Conservation (phyloP, 2,329 filamentous ascomycete species). For the Pochonia chlamydosporia region DNA sequence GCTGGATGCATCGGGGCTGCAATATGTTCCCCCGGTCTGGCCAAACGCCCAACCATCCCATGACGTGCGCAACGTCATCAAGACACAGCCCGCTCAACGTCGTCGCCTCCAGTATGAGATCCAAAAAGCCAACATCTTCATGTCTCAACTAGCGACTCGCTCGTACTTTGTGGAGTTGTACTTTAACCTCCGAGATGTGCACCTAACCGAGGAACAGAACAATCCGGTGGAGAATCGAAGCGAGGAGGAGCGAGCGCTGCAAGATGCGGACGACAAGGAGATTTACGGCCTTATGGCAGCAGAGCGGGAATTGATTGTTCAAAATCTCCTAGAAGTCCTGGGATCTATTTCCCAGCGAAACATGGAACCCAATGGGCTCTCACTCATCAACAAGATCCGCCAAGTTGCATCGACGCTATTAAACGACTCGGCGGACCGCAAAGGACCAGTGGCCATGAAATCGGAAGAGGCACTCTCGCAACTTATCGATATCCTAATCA, state of each 20-base stretch:
- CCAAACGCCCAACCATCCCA: constrained; percentile 39
- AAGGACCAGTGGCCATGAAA: constrained; percentile 43
- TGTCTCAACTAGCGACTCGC: constrained; percentile 72
- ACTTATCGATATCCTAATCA: constrained; percentile 69
- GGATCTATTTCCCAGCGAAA: constrained; percentile 76
- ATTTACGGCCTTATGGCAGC: constrained; percentile 61
- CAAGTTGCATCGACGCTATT: constrained; percentile 78
- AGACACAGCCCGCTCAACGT: constrained; percentile 42
- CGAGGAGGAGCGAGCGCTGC: constrained; percentile 30
- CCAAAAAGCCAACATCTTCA: constrained; percentile 86
- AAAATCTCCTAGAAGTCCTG: constrained; percentile 69
- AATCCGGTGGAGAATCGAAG: constrained; percentile 27
- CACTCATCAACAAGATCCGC: constrained; percentile 75
- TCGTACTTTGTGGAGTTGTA: constrained; percentile 86
- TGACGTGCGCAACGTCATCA: constrained; percentile 45
- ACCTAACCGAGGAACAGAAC: constrained; percentile 41
- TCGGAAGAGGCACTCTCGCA: constrained; percentile 66
- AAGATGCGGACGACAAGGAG: constrained; percentile 36
- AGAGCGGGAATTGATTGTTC: constrained; percentile 77
- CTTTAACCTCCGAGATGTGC: constrained; percentile 67
- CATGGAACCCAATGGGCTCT: constrained; percentile 67
- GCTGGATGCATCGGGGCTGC: constrained; percentile 39
- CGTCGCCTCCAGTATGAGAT: constrained; percentile 74
- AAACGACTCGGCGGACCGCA: constrained; percentile 47
- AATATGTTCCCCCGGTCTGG: constrained; percentile 47